These are phyloP conservation scores for Musa itinerans DNA, from an alignment of 176 grass and related monocot genomes.

Conservation along the genomic window DNA sequence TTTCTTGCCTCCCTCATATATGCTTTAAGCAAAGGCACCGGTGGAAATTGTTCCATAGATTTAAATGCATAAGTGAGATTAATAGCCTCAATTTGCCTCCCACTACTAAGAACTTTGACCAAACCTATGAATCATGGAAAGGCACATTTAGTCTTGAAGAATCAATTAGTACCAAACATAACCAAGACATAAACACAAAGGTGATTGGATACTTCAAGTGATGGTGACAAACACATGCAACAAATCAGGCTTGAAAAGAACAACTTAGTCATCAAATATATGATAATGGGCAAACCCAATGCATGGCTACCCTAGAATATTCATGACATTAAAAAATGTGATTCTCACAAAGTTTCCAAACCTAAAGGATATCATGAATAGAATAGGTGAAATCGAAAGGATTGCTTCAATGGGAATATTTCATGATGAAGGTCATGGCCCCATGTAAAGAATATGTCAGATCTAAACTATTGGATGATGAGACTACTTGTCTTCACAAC, in stretches of 20 bases:
- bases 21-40: slow-evolving; percentile 69
- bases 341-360: neutral
- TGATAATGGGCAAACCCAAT: neutral
- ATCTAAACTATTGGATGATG: neutral
- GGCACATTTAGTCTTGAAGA: neutral
- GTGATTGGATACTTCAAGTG: neutral
- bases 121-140: slow-evolving; percentile 42
- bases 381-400: neutral
- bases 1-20: slow-evolving; percentile 70
- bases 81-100: slow-evolving; percentile 72
- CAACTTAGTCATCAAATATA: neutral
- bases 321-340: neutral
- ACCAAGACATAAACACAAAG: neutral
- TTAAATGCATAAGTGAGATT: slow-evolving; percentile 68
- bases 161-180: neutral
- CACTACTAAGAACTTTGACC: slow-evolving; percentile 54
- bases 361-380: neutral
- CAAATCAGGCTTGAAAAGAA: neutral
- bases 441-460: neutral
- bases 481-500: neutral
- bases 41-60: slow-evolving; percentile 61
- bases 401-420: neutral
- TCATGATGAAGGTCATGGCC: neutral
- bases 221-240: neutral
- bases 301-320: no score